A percentile compares a stretch with the other conserved stretches of the same genome.
These are phyloP conservation scores for Ammopiptanthus mongolicus DNA, from an alignment of 306 rosid genomes.

Conservation along the genomic window DNA sequence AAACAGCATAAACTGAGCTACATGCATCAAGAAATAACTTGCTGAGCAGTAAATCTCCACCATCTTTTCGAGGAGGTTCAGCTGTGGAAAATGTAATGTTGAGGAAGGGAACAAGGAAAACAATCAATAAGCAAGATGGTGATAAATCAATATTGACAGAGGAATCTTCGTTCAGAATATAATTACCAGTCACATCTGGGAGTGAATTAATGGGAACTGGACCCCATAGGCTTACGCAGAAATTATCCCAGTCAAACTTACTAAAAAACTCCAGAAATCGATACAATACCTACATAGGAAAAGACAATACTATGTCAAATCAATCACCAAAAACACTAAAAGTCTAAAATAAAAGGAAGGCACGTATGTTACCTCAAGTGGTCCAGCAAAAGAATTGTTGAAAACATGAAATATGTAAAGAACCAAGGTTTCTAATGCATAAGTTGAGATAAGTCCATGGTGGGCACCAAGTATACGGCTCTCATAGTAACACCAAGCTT, in stretches of 20 bases:
- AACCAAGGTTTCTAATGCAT: constrained; percentile 97
- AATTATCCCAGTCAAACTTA: constrained; percentile 98
- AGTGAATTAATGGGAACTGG: constrained; percentile 89
- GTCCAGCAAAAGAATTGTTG: constrained; percentile 93
- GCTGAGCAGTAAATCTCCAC: constrained; percentile 84
- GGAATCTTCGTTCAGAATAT: constrained; percentile 11
- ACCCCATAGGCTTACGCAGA: constrained; percentile 95
- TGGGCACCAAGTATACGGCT: constrained; percentile 98
- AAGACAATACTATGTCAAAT: constrained; percentile 12
- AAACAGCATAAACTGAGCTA: constrained; percentile 77
- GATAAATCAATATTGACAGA: background rate
- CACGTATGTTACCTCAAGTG: constrained; percentile 76
- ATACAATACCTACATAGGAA: constrained; percentile 68
- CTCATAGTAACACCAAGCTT: constrained; percentile 99
- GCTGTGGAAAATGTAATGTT: constrained; percentile 47
- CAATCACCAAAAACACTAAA: constrained; percentile 17
- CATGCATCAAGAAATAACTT: constrained; percentile 78
- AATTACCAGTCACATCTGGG: constrained; percentile 90
- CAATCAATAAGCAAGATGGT: background rate
- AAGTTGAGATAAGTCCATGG: constrained; percentile 98
- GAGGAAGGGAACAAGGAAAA: background rate
- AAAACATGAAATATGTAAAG: constrained; percentile 95
- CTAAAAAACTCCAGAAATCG: constrained; percentile 95
- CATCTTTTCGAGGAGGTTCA: constrained; percentile 92
- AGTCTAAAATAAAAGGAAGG: constrained; percentile 9